Evolutionary conservation across 2,329 filamentous ascomycete species (phyloP).

Genomic region (Cladosporium velox): DNA sequence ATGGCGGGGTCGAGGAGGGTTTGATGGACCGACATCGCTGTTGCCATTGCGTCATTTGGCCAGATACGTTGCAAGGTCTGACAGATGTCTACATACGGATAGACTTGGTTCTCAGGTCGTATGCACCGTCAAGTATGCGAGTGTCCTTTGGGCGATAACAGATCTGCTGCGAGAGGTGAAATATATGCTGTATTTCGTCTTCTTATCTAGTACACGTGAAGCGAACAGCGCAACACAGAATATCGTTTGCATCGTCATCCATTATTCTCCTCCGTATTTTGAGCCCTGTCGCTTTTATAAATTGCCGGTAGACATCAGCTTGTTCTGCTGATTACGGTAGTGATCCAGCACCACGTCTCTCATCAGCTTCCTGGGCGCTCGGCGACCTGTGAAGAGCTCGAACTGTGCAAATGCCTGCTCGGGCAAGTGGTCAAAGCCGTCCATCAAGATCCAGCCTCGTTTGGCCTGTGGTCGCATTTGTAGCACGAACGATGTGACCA

Average conservation of each 20-base stretch:
- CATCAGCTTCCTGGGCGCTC: constrained; percentile 72
- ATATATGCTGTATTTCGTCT: background rate
- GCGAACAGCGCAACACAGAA: background rate
- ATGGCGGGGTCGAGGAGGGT: constrained; percentile 2
- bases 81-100: background rate
- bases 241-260: background rate
- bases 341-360: constrained; percentile 58
- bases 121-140: background rate
- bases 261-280: background rate
- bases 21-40: constrained; percentile 1
- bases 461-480: constrained; percentile 64
- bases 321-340: constrained; percentile 25
- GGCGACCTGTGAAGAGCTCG: constrained; percentile 74
- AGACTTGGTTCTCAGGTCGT: background rate
- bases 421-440: constrained; percentile 73
- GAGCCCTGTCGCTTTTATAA: background rate
- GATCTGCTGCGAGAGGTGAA: background rate
- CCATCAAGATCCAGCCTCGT: constrained; percentile 71
- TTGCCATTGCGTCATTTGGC: constrained; percentile 3
- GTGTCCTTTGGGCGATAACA: background rate
- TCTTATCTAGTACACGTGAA: background rate
- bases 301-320: constrained; percentile 3
- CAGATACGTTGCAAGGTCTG: background rate
- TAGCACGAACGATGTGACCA: constrained; percentile 69
- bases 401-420: constrained; percentile 83